Evolutionary conservation across 108 stramenopile genomes (phyloP).

Genomic region (Chaetoceros tenuissimus): DNA sequence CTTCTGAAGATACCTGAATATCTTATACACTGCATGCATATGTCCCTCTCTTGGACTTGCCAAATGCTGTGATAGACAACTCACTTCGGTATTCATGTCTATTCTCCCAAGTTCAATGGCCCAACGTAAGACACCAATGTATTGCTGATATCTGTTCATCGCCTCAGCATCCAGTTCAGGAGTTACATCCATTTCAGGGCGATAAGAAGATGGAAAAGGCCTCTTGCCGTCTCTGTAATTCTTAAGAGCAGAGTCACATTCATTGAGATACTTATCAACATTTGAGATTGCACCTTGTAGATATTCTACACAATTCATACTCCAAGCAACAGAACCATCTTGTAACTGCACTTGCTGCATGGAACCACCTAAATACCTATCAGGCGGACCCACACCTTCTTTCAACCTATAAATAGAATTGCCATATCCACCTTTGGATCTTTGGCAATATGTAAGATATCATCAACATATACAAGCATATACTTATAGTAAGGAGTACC

Average conservation of each 20-base stretch:
- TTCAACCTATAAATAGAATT: slow-evolving; percentile 13
- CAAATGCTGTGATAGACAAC: neutral
- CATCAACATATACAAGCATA: slow-evolving; percentile 19
- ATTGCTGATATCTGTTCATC: slow-evolving; percentile 4
- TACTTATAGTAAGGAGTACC: slow-evolving; percentile 19
- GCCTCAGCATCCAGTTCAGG: neutral
- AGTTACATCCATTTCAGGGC: neutral
- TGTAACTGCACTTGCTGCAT: neutral
- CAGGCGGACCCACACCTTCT: slow-evolving; percentile 12
- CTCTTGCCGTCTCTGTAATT: neutral
- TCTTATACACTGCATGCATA: neutral
- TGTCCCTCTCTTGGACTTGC: slow-evolving; percentile 1
- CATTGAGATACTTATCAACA: slow-evolving; percentile 15
- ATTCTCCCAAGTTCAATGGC: slow-evolving; percentile 10
- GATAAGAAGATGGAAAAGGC: neutral
- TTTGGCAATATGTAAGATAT: slow-evolving; percentile 8
- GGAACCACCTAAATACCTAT: slow-evolving; percentile 9
- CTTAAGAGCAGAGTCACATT: too few species aligned
- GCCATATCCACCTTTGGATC: neutral
- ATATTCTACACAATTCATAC: slow-evolving; percentile 14
- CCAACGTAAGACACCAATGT: slow-evolving; percentile 17
- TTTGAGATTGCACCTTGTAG: slow-evolving; percentile 21
- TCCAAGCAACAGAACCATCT: slow-evolving; percentile 9
- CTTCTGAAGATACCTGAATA: neutral
- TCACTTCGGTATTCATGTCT: slow-evolving; percentile 7